Conservation (phyloP, 352 stramenopile species). For the Phytophthora vignae region DNA sequence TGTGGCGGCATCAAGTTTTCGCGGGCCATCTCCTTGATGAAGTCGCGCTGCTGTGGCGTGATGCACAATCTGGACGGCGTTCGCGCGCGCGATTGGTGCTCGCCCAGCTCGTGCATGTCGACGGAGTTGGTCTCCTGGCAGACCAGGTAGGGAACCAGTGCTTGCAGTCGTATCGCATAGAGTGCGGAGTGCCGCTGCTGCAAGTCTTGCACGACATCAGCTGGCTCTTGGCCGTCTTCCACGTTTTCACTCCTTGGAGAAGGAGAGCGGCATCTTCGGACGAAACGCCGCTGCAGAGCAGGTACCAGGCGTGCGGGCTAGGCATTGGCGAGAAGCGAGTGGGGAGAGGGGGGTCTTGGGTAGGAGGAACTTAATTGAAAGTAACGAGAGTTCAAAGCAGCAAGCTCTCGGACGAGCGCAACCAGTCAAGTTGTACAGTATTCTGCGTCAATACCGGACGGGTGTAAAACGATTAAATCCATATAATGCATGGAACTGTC, state of each 20-base stretch:
- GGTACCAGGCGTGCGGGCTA: not conserved
- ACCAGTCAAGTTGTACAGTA: too few species aligned
- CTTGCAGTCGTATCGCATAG: slow-evolving; percentile 15
- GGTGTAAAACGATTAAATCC: too few species aligned
- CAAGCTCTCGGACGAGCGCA: too few species aligned
- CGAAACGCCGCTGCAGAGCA: not conserved
- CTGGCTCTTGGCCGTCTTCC: slow-evolving; percentile 12
- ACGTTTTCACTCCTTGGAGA: slow-evolving; percentile 5
- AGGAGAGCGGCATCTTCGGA: not conserved
- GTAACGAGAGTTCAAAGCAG: too few species aligned
- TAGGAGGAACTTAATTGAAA: too few species aligned
- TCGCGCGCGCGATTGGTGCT: not conserved
- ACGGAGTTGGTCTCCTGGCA: slow-evolving; percentile 5
- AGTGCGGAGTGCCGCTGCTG: slow-evolving; percentile 3
- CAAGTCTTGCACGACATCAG: slow-evolving; percentile 14
- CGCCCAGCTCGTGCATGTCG: slow-evolving; percentile 4
- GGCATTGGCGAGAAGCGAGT: not conserved
- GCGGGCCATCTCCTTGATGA: slow-evolving; percentile 7
- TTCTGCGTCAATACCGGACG: too few species aligned
- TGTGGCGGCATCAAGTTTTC: slow-evolving; percentile 16
- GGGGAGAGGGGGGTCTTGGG: too few species aligned
- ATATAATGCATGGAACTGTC: too few species aligned
- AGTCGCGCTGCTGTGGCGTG: slow-evolving; percentile 1
- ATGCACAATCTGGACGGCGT: not conserved
- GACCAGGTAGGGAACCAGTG: slow-evolving; percentile 5